A percentile compares a stretch with the other conserved stretches of the same genome.
Conservation (phyloP, 2,329 filamentous ascomycete genomes). For the Fulvia fulva region DNA sequence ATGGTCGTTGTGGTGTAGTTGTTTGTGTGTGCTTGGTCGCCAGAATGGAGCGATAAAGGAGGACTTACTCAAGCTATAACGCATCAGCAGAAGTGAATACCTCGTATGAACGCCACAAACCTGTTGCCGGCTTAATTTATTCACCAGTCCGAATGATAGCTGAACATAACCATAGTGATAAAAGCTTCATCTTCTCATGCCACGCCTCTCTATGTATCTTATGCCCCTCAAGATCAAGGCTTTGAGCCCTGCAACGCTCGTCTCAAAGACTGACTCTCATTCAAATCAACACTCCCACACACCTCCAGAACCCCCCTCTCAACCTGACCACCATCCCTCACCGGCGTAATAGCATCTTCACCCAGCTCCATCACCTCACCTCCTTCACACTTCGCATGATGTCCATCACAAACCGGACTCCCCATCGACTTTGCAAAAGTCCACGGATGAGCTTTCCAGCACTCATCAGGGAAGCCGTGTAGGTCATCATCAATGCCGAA, state of each 20-base stretch:
- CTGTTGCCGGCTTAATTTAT: no score
- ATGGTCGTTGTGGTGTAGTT: no score
- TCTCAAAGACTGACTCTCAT: not conserved
- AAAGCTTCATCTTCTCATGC: no score
- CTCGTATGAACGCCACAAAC: no score
- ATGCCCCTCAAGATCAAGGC: no score
- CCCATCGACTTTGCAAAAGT: not conserved
- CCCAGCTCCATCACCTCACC: not conserved
- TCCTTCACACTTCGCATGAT: not conserved
- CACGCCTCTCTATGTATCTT: no score
- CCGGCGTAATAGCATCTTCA: not conserved
- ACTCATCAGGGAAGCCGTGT: slow-evolving; percentile 10
- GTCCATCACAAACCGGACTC: not conserved
- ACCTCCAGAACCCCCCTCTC: not conserved
- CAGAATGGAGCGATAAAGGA: no score
- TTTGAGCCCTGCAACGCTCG: not conserved
- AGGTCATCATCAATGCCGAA: slow-evolving; percentile 12
- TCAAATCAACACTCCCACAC: not conserved
- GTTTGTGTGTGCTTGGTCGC: no score
- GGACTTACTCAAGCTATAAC: no score
- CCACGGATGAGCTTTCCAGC: slow-evolving; percentile 14
- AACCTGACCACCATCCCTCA: not conserved
- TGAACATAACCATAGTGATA: no score
- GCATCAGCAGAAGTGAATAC: no score
- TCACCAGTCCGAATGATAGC: no score